These are phyloP conservation scores for Laburnicola sp. DNA, from an alignment of 2,329 filamentous ascomycete genomes.

Conservation along the genomic window DNA sequence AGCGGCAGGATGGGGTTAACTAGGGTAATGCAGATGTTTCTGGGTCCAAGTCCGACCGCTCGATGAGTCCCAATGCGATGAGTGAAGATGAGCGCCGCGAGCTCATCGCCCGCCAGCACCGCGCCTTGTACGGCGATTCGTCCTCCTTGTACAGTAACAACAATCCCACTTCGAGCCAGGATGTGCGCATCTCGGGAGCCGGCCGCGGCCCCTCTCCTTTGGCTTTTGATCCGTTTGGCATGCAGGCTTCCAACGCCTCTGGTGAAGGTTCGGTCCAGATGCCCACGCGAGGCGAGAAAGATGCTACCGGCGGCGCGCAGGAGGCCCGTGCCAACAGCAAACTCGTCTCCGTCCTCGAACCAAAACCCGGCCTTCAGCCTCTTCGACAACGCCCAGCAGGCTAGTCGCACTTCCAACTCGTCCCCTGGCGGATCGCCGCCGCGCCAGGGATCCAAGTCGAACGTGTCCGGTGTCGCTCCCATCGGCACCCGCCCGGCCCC, in stretches of 20 bases:
- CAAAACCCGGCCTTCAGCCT: constrained; percentile 54
- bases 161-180: constrained; percentile 68
- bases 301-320: constrained; percentile 53
- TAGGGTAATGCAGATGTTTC: constrained; percentile 71
- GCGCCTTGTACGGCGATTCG: constrained; percentile 82
- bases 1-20: constrained; percentile 48
- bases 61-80: constrained; percentile 82
- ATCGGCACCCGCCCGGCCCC: constrained; percentile 85
- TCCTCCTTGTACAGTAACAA: constrained; percentile 67
- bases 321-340: constrained; percentile 77
- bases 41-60: constrained; percentile 80
- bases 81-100: constrained; percentile 96
- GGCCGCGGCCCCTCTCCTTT: constrained; percentile 77
- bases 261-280: constrained; percentile 59
- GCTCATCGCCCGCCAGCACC: constrained; percentile 92
- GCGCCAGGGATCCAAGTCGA: constrained; percentile 63
- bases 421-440: constrained; percentile 84
- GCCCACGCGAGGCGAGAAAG: constrained; percentile 51
- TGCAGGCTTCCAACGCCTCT: constrained; percentile 55
- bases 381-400: constrained; percentile 61
- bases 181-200: constrained; percentile 62
- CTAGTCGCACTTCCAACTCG: constrained; percentile 79
- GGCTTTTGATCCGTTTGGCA: constrained; percentile 71
- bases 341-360: constrained; percentile 77
- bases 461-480: constrained; percentile 73